Conservation (phyloP, 345 rosid genomes). For the rapeseed (Brassica napus) region Da-Ae NC_063449.1:47676501-47677000, state of each 20-base stretch:
- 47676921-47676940: conserved; percentile 26
- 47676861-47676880: conserved; percentile 95
- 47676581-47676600: background rate
- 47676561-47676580: background rate
- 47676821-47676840: conserved; percentile 91
- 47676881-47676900: conserved; percentile 49
- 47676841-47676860: conserved; percentile 97
- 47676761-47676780: conserved; percentile 84
- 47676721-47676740: conserved; percentile 50
- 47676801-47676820: conserved; percentile 88
- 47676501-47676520: conserved; percentile 92
- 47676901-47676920: background rate
- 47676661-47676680: conserved; percentile 87
- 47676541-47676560: conserved; percentile 76
- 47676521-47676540: conserved; percentile 99
- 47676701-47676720: conserved; percentile 39
- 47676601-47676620: conserved; percentile 3
- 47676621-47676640: background rate
- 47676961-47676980: conserved; percentile 52
- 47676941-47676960: conserved; percentile 42
- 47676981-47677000: conserved; percentile 43
- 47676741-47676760: conserved; percentile 64
- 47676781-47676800: conserved; percentile 89
- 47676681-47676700: conserved; percentile 52
- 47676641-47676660: background rate